Conservation (phyloP, 495 filamentous ascomycete genomes). For the Penicillium mononematosum region DNA sequence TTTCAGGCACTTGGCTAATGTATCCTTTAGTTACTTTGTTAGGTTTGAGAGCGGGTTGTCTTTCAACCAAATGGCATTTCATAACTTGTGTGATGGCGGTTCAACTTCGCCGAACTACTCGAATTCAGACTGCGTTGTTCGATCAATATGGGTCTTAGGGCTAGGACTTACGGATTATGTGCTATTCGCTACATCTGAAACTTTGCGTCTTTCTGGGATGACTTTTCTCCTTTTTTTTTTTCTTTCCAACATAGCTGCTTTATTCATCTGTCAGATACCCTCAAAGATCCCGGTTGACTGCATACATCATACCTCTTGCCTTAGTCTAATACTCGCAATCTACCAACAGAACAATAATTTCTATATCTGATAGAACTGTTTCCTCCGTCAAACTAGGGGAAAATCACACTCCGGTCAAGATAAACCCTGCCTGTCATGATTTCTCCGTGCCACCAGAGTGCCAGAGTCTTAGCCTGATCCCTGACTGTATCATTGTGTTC, state of each 20-base stretch:
- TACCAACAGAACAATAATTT: background rate
- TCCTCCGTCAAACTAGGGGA: background rate
- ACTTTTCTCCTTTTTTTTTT: background rate
- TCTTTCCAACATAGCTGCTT: background rate
- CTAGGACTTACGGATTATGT: background rate
- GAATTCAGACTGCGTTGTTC: background rate
- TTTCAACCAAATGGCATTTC: background rate
- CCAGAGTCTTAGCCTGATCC: background rate
- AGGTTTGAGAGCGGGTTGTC: background rate
- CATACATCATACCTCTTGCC: background rate
- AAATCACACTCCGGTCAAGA: constrained; percentile 1
- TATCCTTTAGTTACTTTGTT: background rate
- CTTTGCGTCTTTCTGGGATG: background rate
- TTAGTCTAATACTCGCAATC: background rate
- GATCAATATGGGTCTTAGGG: background rate
- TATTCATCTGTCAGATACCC: background rate
- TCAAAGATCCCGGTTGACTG: background rate
- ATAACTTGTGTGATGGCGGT: background rate
- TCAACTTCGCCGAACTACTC: background rate
- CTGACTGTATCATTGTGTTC: background rate
- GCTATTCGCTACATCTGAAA: background rate
- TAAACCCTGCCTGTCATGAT: background rate
- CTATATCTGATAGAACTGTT: background rate
- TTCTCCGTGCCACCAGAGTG: background rate
- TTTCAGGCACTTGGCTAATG: background rate